Base-by-base conservation (phyloP, 2,329 filamentous ascomycete genomes). In the Aspergillus fischeri region DNA sequence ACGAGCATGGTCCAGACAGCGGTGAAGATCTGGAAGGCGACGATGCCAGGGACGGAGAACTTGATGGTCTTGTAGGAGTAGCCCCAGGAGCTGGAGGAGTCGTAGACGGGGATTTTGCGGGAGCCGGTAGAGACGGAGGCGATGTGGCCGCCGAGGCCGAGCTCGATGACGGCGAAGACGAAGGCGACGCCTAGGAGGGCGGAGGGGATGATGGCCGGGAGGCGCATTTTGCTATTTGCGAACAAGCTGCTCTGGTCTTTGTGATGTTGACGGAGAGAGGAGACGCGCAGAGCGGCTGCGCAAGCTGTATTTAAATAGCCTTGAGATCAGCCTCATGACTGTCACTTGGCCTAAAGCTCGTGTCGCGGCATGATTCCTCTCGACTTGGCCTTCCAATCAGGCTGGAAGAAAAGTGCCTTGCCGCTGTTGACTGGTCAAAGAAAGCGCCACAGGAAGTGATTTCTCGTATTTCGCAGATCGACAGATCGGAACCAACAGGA, bases 1-100 rank as follows among this genome's bases (percentile, higher is more conserved):
- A 61, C 58, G 9, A 72, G 56, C 1, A 69, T 64, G 2, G 67
- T 68, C 70, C 70, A 72, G 14, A 62, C 41, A 3, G 66, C 55
- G 35, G 54, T 52, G 48, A 72, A 72, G 42, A 72, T 38, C 1
- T 67, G 45, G 42, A 71, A 68, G 1, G 44, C 44, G 42, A 66
- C 5, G 28, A 70, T 65, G 3, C 58, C 57, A 4, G 68, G 67
- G 4, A 63, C 45, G n/a, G 42, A 38, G 20, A 49, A 29, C 1
- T 65, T 55, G 28, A 66, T 50, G 11, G 55, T 56, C 14, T 38
- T 17, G 42, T 62, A 62, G 11, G 38, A 45, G 42, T 58, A 63
- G 29, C 54, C 54, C 50, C 55, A 64, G 44, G 28, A 32, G 1
- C 25, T 17, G 32, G 2, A 3, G 32, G 14, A 2, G 32, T 38